Evolutionary conservation across 2,329 filamentous ascomycete genomes (phyloP), one percentile per base, ranked within the genome.

Genomic region (Monosporascus sp.): DNA sequence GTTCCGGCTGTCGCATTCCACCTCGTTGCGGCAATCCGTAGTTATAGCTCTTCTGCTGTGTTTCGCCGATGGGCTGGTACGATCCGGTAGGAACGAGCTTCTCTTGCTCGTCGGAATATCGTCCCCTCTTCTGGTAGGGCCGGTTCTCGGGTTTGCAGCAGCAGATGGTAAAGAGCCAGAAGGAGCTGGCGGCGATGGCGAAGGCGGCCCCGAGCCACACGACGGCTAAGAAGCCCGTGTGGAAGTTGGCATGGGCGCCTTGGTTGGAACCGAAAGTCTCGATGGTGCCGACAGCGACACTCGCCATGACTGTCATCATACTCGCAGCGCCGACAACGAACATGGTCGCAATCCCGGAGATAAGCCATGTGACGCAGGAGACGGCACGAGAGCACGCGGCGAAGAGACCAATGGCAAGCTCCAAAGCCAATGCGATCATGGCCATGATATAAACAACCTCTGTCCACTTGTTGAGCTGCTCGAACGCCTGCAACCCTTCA

Each of bases 101-200:
- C 74, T 83, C 80, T 67, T 64, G 67, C 54, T 78, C 74, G 47
- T 60, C 61, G 50, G 61, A 57, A 47, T 63, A 48, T 52, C 60
- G 56, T 45, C 58, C 52, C 52, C 60, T 55, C 42, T 59, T 66
- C 56, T 57, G 51, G 58, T 68, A 62, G 47, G 63, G 56, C 57
- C 68, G 69, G 62, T 68, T 70, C 59, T 90, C 89, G 62, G 75
- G 72, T 53, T 81, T 84, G 79, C 92, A 96, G 83, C 92, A 97
- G 86, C 93, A 97, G 65, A 88, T 82, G 70, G 85, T 90, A 70
- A 95, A 83, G 66, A 92, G 75, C 93, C 94, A 97, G 86, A 97
- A 97, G 67, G 96, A 73, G 58, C 82, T 83, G 7, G 88, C 86
- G 42, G 71, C 89, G 36, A 94, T 68, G 56, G 87, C 86, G 67